Evolutionary conservation across 192 early-diverging fungal species (phyloP).

Genomic region (Kappamyces sp.): DNA sequence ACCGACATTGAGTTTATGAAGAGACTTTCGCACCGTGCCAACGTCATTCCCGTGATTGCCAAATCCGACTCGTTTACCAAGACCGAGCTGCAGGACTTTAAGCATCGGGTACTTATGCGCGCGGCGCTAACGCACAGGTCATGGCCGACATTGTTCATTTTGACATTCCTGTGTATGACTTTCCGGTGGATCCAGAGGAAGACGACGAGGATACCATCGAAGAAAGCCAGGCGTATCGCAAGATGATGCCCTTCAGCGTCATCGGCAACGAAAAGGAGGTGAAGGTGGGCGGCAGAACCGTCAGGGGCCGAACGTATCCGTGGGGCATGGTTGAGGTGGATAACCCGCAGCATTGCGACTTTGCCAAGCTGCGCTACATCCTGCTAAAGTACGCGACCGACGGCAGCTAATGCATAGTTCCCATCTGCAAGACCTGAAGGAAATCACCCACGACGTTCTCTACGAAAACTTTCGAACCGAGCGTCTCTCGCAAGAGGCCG

Average conservation of each 20-base stretch:
- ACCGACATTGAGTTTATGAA: conserved; percentile 82
- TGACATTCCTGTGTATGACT: conserved; percentile 96
- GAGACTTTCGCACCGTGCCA: conserved; percentile 80
- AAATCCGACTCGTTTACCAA: conserved; percentile 92
- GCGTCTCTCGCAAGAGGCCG: conserved; percentile 37
- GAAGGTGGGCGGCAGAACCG: conserved; percentile 41
- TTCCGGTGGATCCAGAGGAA: conserved; percentile 92
- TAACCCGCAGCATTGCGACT: conserved; percentile 59
- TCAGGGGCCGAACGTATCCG: conserved; percentile 60
- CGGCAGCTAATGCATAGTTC: conserved; percentile 51
- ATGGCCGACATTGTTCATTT: conserved; percentile 97
- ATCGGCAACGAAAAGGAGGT: conserved; percentile 59
- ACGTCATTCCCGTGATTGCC: conserved; percentile 94
- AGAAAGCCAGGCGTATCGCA: conserved; percentile 81
- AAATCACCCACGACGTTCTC: conserved; percentile 59
- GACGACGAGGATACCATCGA: conserved; percentile 98
- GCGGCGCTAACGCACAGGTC: conserved; percentile 33
- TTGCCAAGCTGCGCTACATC: conserved; percentile 57
- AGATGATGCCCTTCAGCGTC: conserved; percentile 51
- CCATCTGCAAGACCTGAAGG: conserved; percentile 67
- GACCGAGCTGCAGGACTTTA: conserved; percentile 84
- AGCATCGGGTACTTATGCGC: conserved; percentile 58
- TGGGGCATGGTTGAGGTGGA: conserved; percentile 59
- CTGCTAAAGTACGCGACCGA: conserved; percentile 26
- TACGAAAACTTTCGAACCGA: conserved; percentile 58